These are phyloP conservation scores for Crepidotus variabilis DNA, from an alignment of 768 basidiomycete species.

Conservation along the genomic window DNA sequence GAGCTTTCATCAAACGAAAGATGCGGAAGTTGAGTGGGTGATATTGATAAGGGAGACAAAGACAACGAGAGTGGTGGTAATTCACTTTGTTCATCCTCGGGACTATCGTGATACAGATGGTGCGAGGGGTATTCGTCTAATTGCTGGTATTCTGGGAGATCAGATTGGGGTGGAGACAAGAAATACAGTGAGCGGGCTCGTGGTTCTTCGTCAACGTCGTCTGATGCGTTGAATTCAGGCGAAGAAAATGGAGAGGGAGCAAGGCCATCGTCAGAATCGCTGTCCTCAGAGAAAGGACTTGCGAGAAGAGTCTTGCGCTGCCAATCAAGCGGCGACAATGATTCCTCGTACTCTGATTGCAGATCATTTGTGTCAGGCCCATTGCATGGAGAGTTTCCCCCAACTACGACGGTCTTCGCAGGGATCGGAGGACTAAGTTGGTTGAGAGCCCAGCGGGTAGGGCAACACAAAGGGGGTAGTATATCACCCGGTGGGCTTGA, in stretches of 20 bases:
- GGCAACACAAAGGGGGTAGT: neutral
- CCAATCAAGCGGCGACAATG: conserved; percentile 11
- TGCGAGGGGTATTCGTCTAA: conserved; percentile 17
- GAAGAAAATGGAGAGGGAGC: conserved; percentile 11
- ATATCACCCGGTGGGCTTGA: neutral
- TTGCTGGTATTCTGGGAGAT: conserved; percentile 5
- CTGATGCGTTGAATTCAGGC: conserved; percentile 1
- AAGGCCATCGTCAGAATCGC: conserved; percentile 16
- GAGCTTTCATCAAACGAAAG: neutral
- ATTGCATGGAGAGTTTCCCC: neutral
- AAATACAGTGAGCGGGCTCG: conserved; percentile 7
- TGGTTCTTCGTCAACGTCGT: conserved; percentile 7
- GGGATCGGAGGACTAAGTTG: neutral
- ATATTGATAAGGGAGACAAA: neutral
- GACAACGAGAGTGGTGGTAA: neutral
- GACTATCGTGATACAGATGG: neutral
- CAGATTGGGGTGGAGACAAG: neutral
- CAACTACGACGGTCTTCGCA: neutral
- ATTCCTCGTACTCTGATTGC: neutral
- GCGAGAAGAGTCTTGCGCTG: neutral
- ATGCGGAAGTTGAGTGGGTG: neutral
- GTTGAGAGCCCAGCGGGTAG: neutral
- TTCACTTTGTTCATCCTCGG: neutral
- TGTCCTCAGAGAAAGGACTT: conserved; percentile 13
- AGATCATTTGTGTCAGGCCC: neutral